phyloP scores from a whole-genome alignment of 768 basidiomycete species.

The Boletus huronensis region DNA sequence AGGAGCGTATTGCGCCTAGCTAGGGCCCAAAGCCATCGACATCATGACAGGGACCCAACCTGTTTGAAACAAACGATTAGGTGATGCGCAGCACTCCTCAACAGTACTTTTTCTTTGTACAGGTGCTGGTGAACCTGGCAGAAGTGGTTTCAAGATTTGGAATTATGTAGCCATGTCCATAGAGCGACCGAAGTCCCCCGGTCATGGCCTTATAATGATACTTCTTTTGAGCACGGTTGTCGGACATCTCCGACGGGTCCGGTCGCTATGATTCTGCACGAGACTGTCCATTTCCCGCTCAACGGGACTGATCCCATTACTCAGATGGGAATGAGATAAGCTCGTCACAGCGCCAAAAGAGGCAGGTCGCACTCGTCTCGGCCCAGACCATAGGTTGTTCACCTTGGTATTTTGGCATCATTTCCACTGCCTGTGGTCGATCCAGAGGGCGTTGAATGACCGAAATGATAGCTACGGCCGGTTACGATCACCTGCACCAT shows the following conservation, averaged over 20 bases:
- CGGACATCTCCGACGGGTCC: no score
- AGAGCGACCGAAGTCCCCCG: no score
- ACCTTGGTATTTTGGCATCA: slow-evolving; percentile 11
- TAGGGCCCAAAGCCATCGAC: no score
- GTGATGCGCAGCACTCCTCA: no score
- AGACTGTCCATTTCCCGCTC: slow-evolving; percentile 6
- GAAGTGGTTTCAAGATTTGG: no score
- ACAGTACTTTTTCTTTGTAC: no score
- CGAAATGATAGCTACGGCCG: slow-evolving; percentile 1
- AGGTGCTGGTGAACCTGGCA: no score
- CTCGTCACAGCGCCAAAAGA: slow-evolving; percentile 10
- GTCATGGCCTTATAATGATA: no score
- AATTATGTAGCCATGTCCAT: no score
- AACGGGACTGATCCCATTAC: slow-evolving; percentile 5
- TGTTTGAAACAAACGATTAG: no score
- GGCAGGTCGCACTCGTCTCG: slow-evolving; percentile 8
- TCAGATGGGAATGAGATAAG: slow-evolving; percentile 6
- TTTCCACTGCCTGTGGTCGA: slow-evolving; percentile 14
- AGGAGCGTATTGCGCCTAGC: background rate
- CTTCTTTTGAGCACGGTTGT: background rate
- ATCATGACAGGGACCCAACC: no score
- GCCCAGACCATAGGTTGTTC: slow-evolving; percentile 12
- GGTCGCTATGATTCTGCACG: no score
- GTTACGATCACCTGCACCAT: slow-evolving; percentile 11
- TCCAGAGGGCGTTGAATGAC: slow-evolving; percentile 10